Percentiles rank a stretch among this genome's conserved stretches.
Evolutionary conservation across 2,329 filamentous ascomycete genomes (phyloP).

Genomic region (Chlorencoelia australis): DNA sequence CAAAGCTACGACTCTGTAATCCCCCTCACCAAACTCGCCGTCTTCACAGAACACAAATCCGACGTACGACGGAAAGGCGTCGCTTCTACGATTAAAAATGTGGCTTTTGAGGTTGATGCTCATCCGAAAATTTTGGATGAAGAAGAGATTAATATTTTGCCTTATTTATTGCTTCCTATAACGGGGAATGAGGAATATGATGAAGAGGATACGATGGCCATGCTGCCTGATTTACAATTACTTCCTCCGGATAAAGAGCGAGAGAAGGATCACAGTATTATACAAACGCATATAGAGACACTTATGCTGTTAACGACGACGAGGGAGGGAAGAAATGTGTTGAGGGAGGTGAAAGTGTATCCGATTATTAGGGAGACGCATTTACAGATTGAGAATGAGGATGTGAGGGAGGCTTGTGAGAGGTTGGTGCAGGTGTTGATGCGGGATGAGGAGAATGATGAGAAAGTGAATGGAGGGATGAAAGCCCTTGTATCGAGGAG

Average conservation of each 20-base stretch:
- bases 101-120: constrained; percentile 68
- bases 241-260: constrained; percentile 82
- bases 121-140: constrained; percentile 64
- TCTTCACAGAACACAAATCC: constrained; percentile 87
- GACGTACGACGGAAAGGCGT: constrained; percentile 82
- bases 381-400: constrained; percentile 64
- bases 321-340: constrained; percentile 58
- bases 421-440: constrained; percentile 63
- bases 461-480: constrained; percentile 24
- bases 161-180: constrained; percentile 81
- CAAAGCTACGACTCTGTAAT: constrained; percentile 74
- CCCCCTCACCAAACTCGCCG: constrained; percentile 84
- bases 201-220: constrained; percentile 74
- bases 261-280: constrained; percentile 64
- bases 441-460: constrained; percentile 26
- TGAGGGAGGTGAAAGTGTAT: constrained; percentile 76
- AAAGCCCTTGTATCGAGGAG: constrained; percentile 15
- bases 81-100: constrained; percentile 92
- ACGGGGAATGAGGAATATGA: constrained; percentile 81
- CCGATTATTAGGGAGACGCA: constrained; percentile 84
- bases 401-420: constrained; percentile 75
- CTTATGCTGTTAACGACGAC: constrained; percentile 75
- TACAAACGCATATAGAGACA: constrained; percentile 84
- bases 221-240: constrained; percentile 85
- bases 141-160: constrained; percentile 68